These are phyloP conservation scores for Fusarium annulatum DNA, from an alignment of 2,329 filamentous ascomycete species.

Conservation along the genomic window DNA sequence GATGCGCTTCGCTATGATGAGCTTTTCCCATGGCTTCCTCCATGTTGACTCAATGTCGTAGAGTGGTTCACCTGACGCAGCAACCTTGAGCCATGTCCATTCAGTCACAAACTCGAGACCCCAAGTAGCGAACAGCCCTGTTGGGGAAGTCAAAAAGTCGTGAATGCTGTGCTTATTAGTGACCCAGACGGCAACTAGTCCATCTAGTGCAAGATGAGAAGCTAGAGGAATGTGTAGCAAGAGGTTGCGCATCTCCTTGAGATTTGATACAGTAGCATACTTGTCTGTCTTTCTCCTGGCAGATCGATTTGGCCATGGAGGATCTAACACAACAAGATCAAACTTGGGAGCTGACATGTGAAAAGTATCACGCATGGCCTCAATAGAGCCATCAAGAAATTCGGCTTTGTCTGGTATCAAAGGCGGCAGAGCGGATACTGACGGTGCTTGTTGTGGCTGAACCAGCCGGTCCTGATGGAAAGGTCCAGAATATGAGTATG, in stretches of 20 bases:
- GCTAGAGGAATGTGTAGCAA: slow-evolving; percentile 68
- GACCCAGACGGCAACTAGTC: slow-evolving; percentile 78
- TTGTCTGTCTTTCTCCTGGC: slow-evolving; percentile 67
- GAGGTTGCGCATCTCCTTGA: slow-evolving; percentile 60
- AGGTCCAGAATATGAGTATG: slow-evolving; percentile 52
- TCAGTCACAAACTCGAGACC: slow-evolving; percentile 73
- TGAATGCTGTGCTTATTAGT: slow-evolving; percentile 75
- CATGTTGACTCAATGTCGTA: slow-evolving; percentile 68
- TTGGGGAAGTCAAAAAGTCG: slow-evolving; percentile 62
- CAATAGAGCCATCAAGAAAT: slow-evolving; percentile 62
- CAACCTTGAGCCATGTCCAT: slow-evolving; percentile 85
- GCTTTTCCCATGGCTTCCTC: slow-evolving; percentile 81
- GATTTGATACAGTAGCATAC: slow-evolving; percentile 60
- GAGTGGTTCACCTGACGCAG: slow-evolving; percentile 71
- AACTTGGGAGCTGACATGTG: slow-evolving; percentile 63
- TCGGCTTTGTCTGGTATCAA: slow-evolving; percentile 56
- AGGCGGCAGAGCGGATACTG: slow-evolving; percentile 12
- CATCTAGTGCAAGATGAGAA: slow-evolving; percentile 62
- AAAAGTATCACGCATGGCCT: slow-evolving; percentile 55
- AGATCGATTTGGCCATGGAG: slow-evolving; percentile 85
- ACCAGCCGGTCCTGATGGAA: slow-evolving; percentile 59
- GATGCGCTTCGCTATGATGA: slow-evolving; percentile 68
- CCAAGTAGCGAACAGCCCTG: slow-evolving; percentile 74
- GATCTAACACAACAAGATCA: slow-evolving; percentile 77
- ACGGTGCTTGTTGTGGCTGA: slow-evolving; percentile 12